Evolutionary conservation across 2,329 filamentous ascomycete species (phyloP).

Genomic region (Teratosphaeria pseudoeucalypti): DNA sequence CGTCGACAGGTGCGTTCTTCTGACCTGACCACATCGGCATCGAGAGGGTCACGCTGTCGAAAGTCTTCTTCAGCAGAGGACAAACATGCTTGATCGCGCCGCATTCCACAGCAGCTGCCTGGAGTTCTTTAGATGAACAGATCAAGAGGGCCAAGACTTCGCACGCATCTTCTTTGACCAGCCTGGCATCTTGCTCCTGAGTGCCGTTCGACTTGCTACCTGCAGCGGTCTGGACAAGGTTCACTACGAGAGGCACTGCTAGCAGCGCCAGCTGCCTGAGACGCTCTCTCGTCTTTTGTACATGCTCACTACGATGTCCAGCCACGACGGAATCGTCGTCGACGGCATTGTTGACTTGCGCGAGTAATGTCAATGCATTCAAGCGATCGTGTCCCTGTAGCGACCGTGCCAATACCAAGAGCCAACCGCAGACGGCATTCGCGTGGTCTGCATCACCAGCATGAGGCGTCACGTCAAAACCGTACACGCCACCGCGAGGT

Average conservation of each 20-base stretch:
- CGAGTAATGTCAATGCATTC: slow-evolving; percentile 31
- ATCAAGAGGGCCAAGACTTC: slow-evolving; percentile 68
- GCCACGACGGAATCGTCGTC: slow-evolving; percentile 26
- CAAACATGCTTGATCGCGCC: slow-evolving; percentile 52
- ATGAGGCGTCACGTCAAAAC: slow-evolving; percentile 6
- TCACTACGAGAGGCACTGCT: slow-evolving; percentile 38
- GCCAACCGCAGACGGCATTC: slow-evolving; percentile 39
- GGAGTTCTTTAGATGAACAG: slow-evolving; percentile 65
- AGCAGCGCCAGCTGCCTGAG: slow-evolving; percentile 35
- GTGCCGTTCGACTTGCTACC: slow-evolving; percentile 7
- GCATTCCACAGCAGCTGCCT: slow-evolving; percentile 70
- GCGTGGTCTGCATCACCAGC: slow-evolving; percentile 31
- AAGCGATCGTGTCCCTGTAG: slow-evolving; percentile 32
- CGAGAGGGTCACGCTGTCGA: slow-evolving; percentile 46
- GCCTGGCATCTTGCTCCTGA: slow-evolving; percentile 30
- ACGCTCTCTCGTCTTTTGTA: slow-evolving; percentile 27
- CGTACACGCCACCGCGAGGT: slow-evolving; percentile 6
- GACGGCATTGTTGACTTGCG: slow-evolving; percentile 25
- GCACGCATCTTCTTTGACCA: slow-evolving; percentile 60
- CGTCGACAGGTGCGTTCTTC: slow-evolving; percentile 21
- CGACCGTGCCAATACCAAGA: slow-evolving; percentile 35
- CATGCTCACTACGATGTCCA: slow-evolving; percentile 19
- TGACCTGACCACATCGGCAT: slow-evolving; percentile 44
- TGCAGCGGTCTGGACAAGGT: slow-evolving; percentile 33
- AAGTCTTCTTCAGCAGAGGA: slow-evolving; percentile 54